Evolutionary conservation across 495 filamentous ascomycete species (phyloP), one percentile per base, ranked within the genome.

Genomic region (Pseudotulostoma volvatum): DNA sequence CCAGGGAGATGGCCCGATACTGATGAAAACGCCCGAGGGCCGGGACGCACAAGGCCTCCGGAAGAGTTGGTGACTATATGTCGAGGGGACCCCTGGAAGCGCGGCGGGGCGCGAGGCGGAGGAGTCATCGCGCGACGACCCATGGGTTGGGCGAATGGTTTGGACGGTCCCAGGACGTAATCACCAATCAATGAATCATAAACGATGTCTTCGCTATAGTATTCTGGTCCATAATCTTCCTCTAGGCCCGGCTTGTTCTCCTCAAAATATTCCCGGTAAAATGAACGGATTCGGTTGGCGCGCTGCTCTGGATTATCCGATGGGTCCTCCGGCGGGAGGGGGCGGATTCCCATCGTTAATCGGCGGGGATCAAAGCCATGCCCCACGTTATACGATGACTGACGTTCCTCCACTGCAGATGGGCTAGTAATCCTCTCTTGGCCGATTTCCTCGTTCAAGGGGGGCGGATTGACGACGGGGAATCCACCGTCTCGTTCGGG

Each of bases 181-280:
- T 74, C 68, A 44, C 83, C 84, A 9, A 69, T 69, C 4, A 73
- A 65, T 7, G 80, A 77, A 51, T 96, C 85, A 47, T 77, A 93
- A 43, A 81, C 54, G 31, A 70, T 63, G 21, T 61, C 67, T 37
- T 57, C 66, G 3, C 64, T 56, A 30, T 77, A 68, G 50, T 78
- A 81, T 34, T 73, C 69, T 11, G 70, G 46, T 34, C 76, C 74
- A 48, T 77, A 77, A 46, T 67, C 58, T 47, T 66, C 58, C 21
- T 66, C 59, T 33, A 52, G 56, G n/a, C 61, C 66, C 0, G 65
- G 66, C 53, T 79, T 82, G 14, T 71, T 76, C 17, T 93, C 87
- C 38, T 97, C 90, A 44, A 97, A 97, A 57, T 96, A 96, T 57
- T 96, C 90, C 56, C 94, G 94, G 63, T 97, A 97, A 63, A 97